Percentiles rank a stretch among this genome's conserved stretches.
Evolutionary conservation across 345 rosid species (phyloP).

Genomic region (Citrus sp.): DNA sequence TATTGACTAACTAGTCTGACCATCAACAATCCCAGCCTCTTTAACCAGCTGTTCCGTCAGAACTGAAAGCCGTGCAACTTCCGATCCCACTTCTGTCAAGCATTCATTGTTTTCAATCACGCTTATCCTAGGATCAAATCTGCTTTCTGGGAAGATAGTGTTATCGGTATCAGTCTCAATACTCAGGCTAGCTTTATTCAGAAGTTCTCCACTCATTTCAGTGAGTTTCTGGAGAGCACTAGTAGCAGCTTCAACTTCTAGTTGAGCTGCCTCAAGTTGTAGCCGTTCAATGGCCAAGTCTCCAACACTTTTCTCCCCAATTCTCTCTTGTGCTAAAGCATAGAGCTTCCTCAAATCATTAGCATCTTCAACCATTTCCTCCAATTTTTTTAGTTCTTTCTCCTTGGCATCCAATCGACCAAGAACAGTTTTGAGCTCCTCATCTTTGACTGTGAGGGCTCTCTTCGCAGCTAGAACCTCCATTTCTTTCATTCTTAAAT

Average conservation of each 20-base stretch:
- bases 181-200: conserved; percentile 46
- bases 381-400: conserved; percentile 46
- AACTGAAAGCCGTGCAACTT: conserved; percentile 51
- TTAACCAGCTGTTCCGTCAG: conserved; percentile 62
- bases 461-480: conserved; percentile 59
- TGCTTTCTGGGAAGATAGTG: conserved; percentile 10
- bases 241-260: conserved; percentile 81
- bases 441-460: conserved; percentile 56
- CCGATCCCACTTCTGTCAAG: conserved; percentile 46
- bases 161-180: conserved; percentile 30
- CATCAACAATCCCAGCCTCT: conserved; percentile 55
- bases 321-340: conserved; percentile 62
- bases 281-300: conserved; percentile 77
- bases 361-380: conserved; percentile 57
- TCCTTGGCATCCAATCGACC: conserved; percentile 50
- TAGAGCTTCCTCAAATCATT: conserved; percentile 58
- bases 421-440: conserved; percentile 50
- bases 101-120: conserved; percentile 31
- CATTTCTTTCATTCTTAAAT: conserved; percentile 61
- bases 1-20: conserved; percentile 11
- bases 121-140: conserved; percentile 9
- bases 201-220: conserved; percentile 64
- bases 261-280: conserved; percentile 74
- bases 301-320: conserved; percentile 58
- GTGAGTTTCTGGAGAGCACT: conserved; percentile 62